Evolutionary conservation across 2,329 filamentous ascomycete species (phyloP), one percentile per base, ranked within the genome.

Genomic region (Knoxdaviesia capensis): DNA sequence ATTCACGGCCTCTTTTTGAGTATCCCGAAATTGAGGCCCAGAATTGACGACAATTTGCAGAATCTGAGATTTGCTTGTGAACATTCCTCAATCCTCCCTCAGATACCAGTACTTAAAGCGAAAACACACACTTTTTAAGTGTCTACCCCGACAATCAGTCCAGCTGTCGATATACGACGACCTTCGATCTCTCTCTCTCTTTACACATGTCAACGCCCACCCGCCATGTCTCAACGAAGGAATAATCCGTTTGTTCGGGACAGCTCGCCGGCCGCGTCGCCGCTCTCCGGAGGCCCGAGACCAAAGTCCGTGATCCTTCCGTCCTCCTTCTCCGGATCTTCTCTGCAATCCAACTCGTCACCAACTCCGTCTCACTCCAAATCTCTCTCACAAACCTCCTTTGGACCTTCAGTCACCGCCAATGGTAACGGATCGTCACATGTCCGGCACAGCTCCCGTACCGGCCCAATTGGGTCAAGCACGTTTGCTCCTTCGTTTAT

Each of bases 401-500:
- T 69, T 38, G 59, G 61, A 30, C 58, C 62, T 34, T 52, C 56
- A 33, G 52, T 64, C 6, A 51, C 57, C n/a, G 56, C 65, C 39
- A 54, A 59, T 31, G 51, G 56, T 37, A 52, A 53, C 38, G 48
- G 55, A 29, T 47, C 55, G 11, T 58, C 62, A 31, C 62, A 69
- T 48, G 56, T 59, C 20, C 63, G 68, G 31, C 62, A 59, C 39
- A 72, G 78, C 49, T 90, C 86, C 5, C 70, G 72, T 48, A 76
- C 70, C 45, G 71, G 66, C 51, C 71, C 70, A 2, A 68, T 74
- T 6, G 65, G 68, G 6, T 83, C 80, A 0, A 80, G 74, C 48
- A 98, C 90, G 1, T 98, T 98, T 63, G 88, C 90, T 34, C 90
- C 88, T 3, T 83, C 85, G 7, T 98, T 98, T 59, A 96, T 98